These are phyloP conservation scores for Kodamaea jinghongensis DNA, from an alignment of 805 yeast genomes.

Conservation along the genomic window DNA sequence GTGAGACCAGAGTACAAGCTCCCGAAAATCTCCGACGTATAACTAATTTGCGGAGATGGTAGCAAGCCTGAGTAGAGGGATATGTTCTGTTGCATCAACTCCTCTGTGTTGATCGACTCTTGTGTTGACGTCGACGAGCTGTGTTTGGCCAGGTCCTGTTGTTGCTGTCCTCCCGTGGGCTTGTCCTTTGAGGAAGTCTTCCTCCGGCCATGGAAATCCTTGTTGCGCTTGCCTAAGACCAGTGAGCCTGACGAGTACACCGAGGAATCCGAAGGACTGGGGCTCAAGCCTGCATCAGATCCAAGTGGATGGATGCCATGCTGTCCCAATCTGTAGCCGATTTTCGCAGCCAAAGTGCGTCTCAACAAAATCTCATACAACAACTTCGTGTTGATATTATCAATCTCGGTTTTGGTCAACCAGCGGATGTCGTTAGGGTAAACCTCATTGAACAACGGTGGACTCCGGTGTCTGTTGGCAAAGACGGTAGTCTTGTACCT, in stretches of 20 bases:
- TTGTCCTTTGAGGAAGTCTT: background rate
- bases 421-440: slow-evolving; percentile 27
- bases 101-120: slow-evolving; percentile 26
- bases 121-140: slow-evolving; percentile 4
- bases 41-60: slow-evolving; percentile 41
- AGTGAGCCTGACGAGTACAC: background rate
- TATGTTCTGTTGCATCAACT: slow-evolving; percentile 29
- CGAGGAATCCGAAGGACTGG: background rate
- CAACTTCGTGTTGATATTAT: slow-evolving; percentile 27
- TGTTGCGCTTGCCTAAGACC: no score
- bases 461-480: slow-evolving; percentile 15
- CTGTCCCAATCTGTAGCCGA: slow-evolving; percentile 31
- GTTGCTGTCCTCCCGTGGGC: background rate
- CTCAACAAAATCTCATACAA: slow-evolving; percentile 39
- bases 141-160: slow-evolving; percentile 1
- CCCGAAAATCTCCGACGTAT: slow-evolving; percentile 29
- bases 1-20: slow-evolving; percentile 8
- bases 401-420: slow-evolving; percentile 24
- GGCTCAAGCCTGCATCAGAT: background rate
- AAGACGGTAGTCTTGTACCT: slow-evolving; percentile 29
- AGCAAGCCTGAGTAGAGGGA: slow-evolving; percentile 31
- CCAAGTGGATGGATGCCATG: slow-evolving; percentile 7
- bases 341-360: slow-evolving; percentile 41
- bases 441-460: slow-evolving; percentile 28
- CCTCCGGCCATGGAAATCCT: no score